Evolutionary conservation across 257 asterid species (phyloP).

Genomic region (Orobanche coerulescens): DNA sequence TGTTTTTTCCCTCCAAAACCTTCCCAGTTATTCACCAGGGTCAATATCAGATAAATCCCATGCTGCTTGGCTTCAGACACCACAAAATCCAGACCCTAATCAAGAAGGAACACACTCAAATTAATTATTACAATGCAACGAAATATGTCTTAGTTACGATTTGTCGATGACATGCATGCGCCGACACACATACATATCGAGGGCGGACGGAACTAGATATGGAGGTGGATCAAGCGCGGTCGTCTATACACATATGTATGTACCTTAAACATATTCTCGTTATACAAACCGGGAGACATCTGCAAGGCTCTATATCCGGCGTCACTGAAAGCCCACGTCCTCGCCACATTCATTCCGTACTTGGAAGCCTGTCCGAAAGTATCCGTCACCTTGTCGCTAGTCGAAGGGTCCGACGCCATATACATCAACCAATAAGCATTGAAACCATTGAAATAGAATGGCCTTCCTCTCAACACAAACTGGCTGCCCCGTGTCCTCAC

Average conservation of each 20-base stretch:
- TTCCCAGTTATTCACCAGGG: not conserved
- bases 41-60: not conserved
- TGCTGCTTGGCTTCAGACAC: not conserved
- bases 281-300: not conserved
- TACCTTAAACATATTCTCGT: constrained; percentile 15
- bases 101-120: not conserved
- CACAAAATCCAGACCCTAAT: not conserved
- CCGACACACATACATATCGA: too few relatives aligned
- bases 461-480: not conserved
- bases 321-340: constrained; percentile 14
- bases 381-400: not conserved
- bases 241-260: too few relatives aligned
- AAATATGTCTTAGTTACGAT: too few relatives aligned
- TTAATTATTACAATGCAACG: too few relatives aligned
- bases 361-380: constrained; percentile 8
- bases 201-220: too few relatives aligned
- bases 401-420: not conserved
- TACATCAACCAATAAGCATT: not conserved
- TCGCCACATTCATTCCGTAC: constrained; percentile 10
- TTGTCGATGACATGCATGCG: too few relatives aligned
- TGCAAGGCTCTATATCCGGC: constrained; percentile 12
- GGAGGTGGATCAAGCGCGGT: too few relatives aligned
- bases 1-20: constrained; percentile 1
- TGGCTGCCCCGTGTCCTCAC: constrained; percentile 9
- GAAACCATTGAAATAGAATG: not conserved